Evolutionary conservation across 306 rosid genomes (phyloP).

Genomic region (Styphnolobium japonicum): DNA sequence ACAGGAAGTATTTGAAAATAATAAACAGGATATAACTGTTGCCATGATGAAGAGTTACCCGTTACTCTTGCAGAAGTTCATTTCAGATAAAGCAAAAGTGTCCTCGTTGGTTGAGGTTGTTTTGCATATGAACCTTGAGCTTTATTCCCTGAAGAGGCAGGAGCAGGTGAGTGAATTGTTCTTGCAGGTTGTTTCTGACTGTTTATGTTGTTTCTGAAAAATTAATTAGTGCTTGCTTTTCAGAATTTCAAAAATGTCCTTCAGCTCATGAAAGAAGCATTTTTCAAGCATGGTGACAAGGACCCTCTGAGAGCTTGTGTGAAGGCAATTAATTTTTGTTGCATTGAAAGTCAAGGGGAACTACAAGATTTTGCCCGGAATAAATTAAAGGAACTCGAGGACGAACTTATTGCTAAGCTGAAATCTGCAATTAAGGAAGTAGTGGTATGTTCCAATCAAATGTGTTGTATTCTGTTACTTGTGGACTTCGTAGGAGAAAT

Average conservation of each 20-base stretch:
- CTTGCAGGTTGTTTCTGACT: slow-evolving; percentile 22
- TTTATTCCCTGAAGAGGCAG: slow-evolving; percentile 84
- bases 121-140: slow-evolving; percentile 80
- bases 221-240: slow-evolving; percentile 29
- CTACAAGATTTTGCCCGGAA: slow-evolving; percentile 86
- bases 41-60: slow-evolving; percentile 89
- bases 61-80: slow-evolving; percentile 76
- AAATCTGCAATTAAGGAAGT: slow-evolving; percentile 79
- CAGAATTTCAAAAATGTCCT: slow-evolving; percentile 84
- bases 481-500: slow-evolving; percentile 21
- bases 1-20: slow-evolving; percentile 81
- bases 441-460: slow-evolving; percentile 51
- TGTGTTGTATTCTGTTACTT: slow-evolving; percentile 23
- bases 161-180: slow-evolving; percentile 63
- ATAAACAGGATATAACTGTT: slow-evolving; percentile 77
- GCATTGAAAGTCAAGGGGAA: slow-evolving; percentile 85
- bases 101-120: slow-evolving; percentile 73
- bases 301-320: slow-evolving; percentile 84
- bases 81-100: slow-evolving; percentile 86
- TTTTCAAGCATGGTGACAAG: slow-evolving; percentile 88
- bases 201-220: slow-evolving; percentile 13
- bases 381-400: slow-evolving; percentile 75
- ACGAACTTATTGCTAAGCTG: slow-evolving; percentile 71
- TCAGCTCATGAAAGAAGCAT: slow-evolving; percentile 84
- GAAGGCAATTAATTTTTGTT: slow-evolving; percentile 70